phyloP scores from a whole-genome alignment of 345 rosid genomes.

The Viola odorata region DNA sequence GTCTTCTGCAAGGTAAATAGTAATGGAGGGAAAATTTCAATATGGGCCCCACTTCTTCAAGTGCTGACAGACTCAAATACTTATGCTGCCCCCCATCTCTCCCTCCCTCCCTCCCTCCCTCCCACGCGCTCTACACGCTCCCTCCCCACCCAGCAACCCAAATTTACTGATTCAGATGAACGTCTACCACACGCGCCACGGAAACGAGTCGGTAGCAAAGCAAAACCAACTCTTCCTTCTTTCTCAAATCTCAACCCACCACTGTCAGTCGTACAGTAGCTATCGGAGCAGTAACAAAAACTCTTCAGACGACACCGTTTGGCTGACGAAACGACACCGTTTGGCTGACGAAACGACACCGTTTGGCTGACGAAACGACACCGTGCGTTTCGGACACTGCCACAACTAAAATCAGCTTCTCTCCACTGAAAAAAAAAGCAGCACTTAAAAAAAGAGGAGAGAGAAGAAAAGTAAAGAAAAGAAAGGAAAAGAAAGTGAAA shows the following conservation, averaged over 20 bases:
- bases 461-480: background rate
- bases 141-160: background rate
- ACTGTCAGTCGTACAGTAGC: conserved; percentile 25
- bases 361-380: conserved; percentile 23
- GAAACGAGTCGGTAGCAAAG: conserved; percentile 16
- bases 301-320: background rate
- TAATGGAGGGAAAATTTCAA: conserved; percentile 21
- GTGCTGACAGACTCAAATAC: conserved; percentile 1
- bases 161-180: background rate
- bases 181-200: conserved; percentile 14
- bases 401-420: conserved; percentile 20
- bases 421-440: background rate
- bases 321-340: conserved; percentile 30
- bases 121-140: conserved; percentile 15
- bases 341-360: conserved; percentile 26
- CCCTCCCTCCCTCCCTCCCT: no score
- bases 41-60: conserved; percentile 41
- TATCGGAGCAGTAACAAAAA: conserved; percentile 9
- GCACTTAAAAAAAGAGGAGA: background rate
- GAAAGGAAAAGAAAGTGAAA: background rate
- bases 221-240: background rate
- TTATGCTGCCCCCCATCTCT: no score
- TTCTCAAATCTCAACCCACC: conserved; percentile 30
- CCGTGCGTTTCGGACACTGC: conserved; percentile 13
- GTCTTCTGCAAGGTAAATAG: background rate